phyloP scores from a whole-genome alignment of 345 rosid genomes.

The Brassica rapa region DNA sequence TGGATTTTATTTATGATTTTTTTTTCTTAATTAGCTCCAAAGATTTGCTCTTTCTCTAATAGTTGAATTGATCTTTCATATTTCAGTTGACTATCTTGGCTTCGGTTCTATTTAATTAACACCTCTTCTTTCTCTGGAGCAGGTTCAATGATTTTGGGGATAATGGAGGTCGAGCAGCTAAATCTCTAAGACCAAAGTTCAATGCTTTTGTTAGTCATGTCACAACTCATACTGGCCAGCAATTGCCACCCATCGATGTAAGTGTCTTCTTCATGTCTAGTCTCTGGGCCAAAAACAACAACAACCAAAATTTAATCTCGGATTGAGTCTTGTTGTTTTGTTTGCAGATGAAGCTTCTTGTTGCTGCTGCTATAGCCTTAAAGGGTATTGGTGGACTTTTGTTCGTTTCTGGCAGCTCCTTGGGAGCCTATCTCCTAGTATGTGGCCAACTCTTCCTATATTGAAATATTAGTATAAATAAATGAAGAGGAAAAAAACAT shows the following conservation, averaged over 20 bases:
- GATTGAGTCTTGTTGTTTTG: conserved; percentile 8
- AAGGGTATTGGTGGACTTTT: conserved; percentile 72
- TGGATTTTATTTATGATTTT: neutral
- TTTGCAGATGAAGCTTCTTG: conserved; percentile 50
- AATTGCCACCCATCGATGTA: conserved; percentile 58
- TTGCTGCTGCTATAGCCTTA: conserved; percentile 55
- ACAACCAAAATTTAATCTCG: neutral
- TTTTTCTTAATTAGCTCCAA: neutral
- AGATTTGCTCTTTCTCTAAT: neutral
- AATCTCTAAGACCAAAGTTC: conserved; percentile 51
- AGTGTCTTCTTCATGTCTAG: neutral
- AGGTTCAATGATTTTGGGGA: conserved; percentile 69
- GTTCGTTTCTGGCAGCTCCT: conserved; percentile 62
- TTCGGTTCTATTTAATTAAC: neutral
- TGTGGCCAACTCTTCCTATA: conserved; percentile 7
- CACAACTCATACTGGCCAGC: conserved; percentile 50
- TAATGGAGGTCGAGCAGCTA: conserved; percentile 67
- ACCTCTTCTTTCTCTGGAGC: neutral
- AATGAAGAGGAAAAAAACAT: neutral
- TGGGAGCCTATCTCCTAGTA: conserved; percentile 83
- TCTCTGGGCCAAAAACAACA: neutral
- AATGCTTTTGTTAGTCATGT: conserved; percentile 46
- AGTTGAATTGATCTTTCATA: neutral
- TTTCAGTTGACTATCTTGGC: neutral
- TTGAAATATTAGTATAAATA: neutral